Base-by-base conservation (phyloP, 2,329 filamentous ascomycete species). In the Aaosphaeria arxii region DNA sequence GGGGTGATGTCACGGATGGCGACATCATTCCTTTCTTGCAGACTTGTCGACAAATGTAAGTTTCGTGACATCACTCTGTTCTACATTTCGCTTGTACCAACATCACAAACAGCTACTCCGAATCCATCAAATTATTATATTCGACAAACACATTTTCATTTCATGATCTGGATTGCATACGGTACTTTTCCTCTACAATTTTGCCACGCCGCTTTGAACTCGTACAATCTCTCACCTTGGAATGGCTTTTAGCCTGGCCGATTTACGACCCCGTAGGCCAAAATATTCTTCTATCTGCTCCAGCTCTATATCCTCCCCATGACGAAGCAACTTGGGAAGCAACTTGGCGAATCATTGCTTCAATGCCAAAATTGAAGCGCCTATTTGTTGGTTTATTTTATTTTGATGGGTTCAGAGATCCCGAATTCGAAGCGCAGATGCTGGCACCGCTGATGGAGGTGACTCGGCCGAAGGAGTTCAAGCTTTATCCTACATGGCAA, bases 21-120 rank as follows among this genome's bases (percentile, higher is more conserved):
- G 38, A 69, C 9, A 59, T 73, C 3, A 49, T 70, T 13, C 61
- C 69, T 11, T 61, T 64, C 30, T 55, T 74, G 29, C 60, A 69
- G 13, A 57, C 58, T 17, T 71, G 62, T 46, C 63, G 69, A 9
- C 56, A 59, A 32, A 50, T 58, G 56, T 56, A 50, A 38, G 50
- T 29, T 11, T 11, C 30, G 30, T 29, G n/a, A 24, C 17, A 24
- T 24, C 17, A 24, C 17, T 24, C 17, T 24, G 17, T 24, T 24
- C 17, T 3, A 36, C 7, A 9, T 36, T 36, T 36, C 33, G 13
- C 7, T 5, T 30, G 17, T 11, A 38, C 29, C 28, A 33, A 17
- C 6, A 44, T 49, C 30, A 52, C 39, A 6, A 4, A 9, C 40
- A 58, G 56, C 39, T 61, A 61, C 43, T 57, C 55, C 17, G 58